Evolutionary conservation across 176 grass and related monocot genomes (phyloP).

Genomic region (Cenchrus fungigraminus): DNA sequence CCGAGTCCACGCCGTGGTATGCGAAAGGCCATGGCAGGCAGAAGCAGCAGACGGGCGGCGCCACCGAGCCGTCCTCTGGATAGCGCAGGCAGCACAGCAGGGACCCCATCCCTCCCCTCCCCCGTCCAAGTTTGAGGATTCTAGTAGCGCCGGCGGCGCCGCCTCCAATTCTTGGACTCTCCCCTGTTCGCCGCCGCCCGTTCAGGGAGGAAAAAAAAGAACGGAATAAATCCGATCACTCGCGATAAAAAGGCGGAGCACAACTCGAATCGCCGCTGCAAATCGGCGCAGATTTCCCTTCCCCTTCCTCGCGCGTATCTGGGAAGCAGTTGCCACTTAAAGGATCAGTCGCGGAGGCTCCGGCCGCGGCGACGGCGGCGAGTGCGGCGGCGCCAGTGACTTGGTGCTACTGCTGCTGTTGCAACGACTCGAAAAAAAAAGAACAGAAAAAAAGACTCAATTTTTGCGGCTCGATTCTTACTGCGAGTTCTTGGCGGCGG

Average conservation of each 20-base stretch:
- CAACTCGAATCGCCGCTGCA: neutral
- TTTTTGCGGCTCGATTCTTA: neutral
- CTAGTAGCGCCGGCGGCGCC: neutral
- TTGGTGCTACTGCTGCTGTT: neutral
- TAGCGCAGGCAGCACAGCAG: conserved; percentile 57
- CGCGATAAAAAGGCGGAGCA: conserved; percentile 10
- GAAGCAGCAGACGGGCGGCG: conserved; percentile 38
- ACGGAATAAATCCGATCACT: neutral
- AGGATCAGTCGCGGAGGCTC: neutral
- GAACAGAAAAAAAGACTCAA: neutral
- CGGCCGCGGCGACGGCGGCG: conserved; percentile 1
- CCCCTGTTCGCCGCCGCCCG: neutral
- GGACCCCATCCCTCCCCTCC: conserved; percentile 52
- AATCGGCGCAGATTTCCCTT: conserved; percentile 8
- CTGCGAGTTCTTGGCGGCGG: neutral
- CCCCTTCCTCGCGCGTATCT: neutral
- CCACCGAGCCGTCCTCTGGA: conserved; percentile 6
- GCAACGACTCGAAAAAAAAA: neutral
- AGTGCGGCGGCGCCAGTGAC: neutral
- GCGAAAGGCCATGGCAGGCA: conserved; percentile 53
- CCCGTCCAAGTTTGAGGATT: neutral
- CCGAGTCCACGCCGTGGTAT: conserved; percentile 28
- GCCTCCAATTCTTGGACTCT: conserved; percentile 3
- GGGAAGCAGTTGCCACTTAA: conserved; percentile 22
- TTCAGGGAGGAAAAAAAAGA: neutral